These are phyloP conservation scores for Crithidia expoeki DNA, from an alignment of 208 protist species.

Conservation along the genomic window DNA sequence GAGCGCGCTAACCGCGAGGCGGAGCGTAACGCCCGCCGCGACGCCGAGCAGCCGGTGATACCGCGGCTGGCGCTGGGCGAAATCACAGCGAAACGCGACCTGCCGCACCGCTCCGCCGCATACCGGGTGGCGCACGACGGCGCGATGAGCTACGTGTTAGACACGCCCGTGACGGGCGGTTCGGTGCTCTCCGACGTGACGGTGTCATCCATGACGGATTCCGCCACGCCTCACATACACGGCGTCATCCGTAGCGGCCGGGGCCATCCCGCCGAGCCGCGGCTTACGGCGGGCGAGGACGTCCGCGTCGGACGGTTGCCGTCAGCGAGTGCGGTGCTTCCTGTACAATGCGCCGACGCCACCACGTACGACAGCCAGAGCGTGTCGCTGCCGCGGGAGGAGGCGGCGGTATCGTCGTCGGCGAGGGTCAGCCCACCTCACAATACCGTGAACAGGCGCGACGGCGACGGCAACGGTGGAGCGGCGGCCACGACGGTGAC, in stretches of 20 bases:
- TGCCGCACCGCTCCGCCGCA: slow-evolving; percentile 7
- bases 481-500: neutral
- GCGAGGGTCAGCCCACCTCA: neutral
- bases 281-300: neutral
- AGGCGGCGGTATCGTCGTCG: neutral
- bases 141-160: neutral
- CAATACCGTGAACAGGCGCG: neutral
- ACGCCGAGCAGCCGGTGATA: slow-evolving; percentile 16
- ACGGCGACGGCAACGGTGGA: neutral
- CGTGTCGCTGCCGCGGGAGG: neutral
- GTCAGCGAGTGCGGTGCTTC: neutral
- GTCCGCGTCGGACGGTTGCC: neutral
- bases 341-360: no score
- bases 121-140: slow-evolving; percentile 5
- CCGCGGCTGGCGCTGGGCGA: slow-evolving; percentile 30
- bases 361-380: slow-evolving; percentile 14
- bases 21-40: slow-evolving; percentile 20
- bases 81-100: slow-evolving; percentile 27
- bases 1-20: slow-evolving; percentile 27
- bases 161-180: slow-evolving; percentile 15
- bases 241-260: neutral
- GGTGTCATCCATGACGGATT: slow-evolving; percentile 38
- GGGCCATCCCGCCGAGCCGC: neutral
- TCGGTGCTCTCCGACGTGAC: slow-evolving; percentile 28
- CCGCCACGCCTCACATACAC: slow-evolving; percentile 12